Percentiles rank a stretch among this genome's conserved stretches.
phyloP scores from a whole-genome alignment of 208 protist genomes.

The Leishmania amazonensis region DNA sequence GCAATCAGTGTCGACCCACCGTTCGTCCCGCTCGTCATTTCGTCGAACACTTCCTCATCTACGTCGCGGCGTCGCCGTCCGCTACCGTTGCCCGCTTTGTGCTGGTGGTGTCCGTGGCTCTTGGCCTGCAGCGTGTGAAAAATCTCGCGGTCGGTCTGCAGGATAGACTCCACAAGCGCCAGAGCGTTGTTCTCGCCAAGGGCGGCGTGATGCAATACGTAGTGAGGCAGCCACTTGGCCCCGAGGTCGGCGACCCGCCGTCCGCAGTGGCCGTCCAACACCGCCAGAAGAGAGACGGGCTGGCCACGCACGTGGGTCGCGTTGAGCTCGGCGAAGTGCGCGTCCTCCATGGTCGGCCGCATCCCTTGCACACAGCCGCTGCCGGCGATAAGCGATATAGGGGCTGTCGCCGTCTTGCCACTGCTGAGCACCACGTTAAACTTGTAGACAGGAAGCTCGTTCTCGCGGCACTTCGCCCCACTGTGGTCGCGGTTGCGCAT shows the following conservation, averaged over 20 bases:
- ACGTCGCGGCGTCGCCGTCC: conserved; percentile 18
- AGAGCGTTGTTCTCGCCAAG: conserved; percentile 78
- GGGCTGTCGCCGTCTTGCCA: conserved; percentile 47
- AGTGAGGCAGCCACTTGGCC: conserved; percentile 60
- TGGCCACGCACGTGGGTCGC: conserved; percentile 49
- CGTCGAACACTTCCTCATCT: conserved; percentile 27
- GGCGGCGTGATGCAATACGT: conserved; percentile 58
- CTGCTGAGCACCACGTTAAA: conserved; percentile 81
- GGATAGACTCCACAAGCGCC: conserved; percentile 72
- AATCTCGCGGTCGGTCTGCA: conserved; percentile 67
- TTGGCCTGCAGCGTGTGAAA: conserved; percentile 35
- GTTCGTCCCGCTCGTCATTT: conserved; percentile 18
- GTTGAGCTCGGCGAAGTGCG: conserved; percentile 65
- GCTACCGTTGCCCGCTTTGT: conserved; percentile 7
- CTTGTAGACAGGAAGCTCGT: conserved; percentile 44
- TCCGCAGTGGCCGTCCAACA: conserved; percentile 87
- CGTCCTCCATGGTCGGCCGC: conserved; percentile 85
- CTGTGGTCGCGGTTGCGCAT: background rate
- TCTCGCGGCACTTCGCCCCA: background rate
- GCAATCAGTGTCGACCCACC: conserved; percentile 78
- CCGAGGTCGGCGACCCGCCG: conserved; percentile 69
- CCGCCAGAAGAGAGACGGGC: conserved; percentile 60
- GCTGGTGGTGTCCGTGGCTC: conserved; percentile 23
- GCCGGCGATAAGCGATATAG: conserved; percentile 56
- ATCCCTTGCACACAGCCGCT: conserved; percentile 72